These are phyloP conservation scores for Candida rishiriensis DNA, from an alignment of 805 yeast species.

Conservation along the genomic window DNA sequence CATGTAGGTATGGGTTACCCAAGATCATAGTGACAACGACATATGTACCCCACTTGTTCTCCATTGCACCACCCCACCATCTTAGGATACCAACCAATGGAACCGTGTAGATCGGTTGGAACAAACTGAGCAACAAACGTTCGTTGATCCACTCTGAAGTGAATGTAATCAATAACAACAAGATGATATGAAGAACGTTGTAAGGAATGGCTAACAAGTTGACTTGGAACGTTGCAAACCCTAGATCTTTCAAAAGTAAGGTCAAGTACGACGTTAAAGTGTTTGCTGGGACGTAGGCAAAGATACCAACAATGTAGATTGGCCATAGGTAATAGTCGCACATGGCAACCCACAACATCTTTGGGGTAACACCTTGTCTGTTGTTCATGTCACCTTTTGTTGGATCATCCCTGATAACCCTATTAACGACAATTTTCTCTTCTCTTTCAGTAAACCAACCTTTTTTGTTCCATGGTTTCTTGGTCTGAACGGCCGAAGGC, in stretches of 20 bases:
- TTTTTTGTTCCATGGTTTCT: slow-evolving; percentile 23
- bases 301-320: slow-evolving; percentile 41
- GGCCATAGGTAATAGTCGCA: slow-evolving; percentile 55
- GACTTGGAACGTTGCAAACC: slow-evolving; percentile 48
- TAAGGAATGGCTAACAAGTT: slow-evolving; percentile 52
- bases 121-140: slow-evolving; percentile 17
- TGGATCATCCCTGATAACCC: slow-evolving; percentile 37
- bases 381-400: slow-evolving; percentile 61
- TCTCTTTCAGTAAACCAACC: slow-evolving; percentile 37
- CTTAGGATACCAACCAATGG: slow-evolving; percentile 25
- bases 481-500: slow-evolving; percentile 32
- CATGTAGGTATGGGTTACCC: slow-evolving; percentile 46
- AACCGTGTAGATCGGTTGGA: slow-evolving; percentile 24
- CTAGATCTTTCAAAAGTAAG: slow-evolving; percentile 42
- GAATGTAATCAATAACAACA: slow-evolving; percentile 34
- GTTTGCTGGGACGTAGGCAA: slow-evolving; percentile 34
- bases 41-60: slow-evolving; percentile 26
- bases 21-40: slow-evolving; percentile 26
- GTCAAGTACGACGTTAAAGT: slow-evolving; percentile 42
- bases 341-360: slow-evolving; percentile 36
- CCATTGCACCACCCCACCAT: slow-evolving; percentile 26
- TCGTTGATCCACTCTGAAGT: slow-evolving; percentile 32
- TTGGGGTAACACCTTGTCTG: slow-evolving; percentile 44
- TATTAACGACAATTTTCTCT: slow-evolving; percentile 6
- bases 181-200: slow-evolving; percentile 33